Conservation (phyloP, 140 eudicot genomes). For the Senecio squalidus region DNA sequence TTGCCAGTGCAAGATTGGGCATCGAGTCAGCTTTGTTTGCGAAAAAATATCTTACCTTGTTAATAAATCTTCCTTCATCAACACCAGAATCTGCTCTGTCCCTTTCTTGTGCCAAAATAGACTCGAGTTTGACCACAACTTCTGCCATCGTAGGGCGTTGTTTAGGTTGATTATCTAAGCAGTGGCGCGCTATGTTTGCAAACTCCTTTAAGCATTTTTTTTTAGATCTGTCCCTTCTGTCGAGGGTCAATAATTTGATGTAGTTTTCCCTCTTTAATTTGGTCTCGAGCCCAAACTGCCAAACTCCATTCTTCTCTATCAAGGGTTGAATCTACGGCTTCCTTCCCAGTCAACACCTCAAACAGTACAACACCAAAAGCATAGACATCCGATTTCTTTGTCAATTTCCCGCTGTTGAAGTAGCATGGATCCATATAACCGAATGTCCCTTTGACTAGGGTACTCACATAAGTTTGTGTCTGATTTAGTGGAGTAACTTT, state of each 20-base stretch:
- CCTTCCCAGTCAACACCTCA: conserved; percentile 29
- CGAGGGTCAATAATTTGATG: conserved; percentile 7
- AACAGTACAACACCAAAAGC: conserved; percentile 41
- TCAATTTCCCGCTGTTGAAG: conserved; percentile 13
- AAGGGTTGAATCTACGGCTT: conserved; percentile 26
- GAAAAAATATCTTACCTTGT: conserved; percentile 9
- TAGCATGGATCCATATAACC: conserved; percentile 42
- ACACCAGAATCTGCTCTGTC: not conserved
- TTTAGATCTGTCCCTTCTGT: conserved; percentile 18
- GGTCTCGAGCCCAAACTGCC: conserved; percentile 22
- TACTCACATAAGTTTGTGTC: conserved; percentile 19
- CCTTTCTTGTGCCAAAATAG: conserved; percentile 16
- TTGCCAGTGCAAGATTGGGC: not conserved
- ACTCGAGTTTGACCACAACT: conserved; percentile 26
- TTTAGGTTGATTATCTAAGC: conserved; percentile 23
- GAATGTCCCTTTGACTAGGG: conserved; percentile 22
- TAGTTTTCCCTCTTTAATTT: conserved; percentile 16
- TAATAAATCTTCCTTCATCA: conserved; percentile 5
- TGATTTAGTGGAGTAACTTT: conserved; percentile 23
- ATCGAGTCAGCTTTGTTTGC: not conserved
- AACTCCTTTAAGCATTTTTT: conserved; percentile 25
- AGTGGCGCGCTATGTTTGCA: conserved; percentile 9
- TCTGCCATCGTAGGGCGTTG: conserved; percentile 29
- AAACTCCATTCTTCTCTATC: conserved; percentile 20
- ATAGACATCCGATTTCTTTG: conserved; percentile 35